phyloP scores from a whole-genome alignment of 768 basidiomycete genomes.

The Astraeus odoratus region DNA sequence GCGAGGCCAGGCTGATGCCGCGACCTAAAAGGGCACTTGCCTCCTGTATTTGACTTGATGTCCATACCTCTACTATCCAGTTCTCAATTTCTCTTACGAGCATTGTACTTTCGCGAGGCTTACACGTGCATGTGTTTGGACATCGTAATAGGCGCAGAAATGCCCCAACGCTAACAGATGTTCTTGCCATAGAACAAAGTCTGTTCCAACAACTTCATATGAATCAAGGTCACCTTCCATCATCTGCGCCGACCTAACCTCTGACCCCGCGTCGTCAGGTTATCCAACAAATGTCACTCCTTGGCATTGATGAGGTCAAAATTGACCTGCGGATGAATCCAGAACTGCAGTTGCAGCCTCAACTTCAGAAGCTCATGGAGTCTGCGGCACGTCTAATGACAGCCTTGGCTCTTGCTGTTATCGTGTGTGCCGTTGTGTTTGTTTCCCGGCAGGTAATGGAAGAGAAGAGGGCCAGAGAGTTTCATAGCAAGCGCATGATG shows the following conservation, averaged over 20 bases:
- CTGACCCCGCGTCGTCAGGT: neutral
- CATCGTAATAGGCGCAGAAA: too few species aligned
- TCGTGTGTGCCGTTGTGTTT: constrained; percentile 13
- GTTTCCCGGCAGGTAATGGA: constrained; percentile 10
- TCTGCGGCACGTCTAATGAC: neutral
- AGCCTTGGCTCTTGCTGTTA: constrained; percentile 6
- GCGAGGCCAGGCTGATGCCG: too few species aligned
- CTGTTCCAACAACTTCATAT: too few species aligned
- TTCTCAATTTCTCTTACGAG: too few species aligned
- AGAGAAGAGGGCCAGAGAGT: constrained; percentile 14
- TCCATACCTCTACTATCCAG: neutral
- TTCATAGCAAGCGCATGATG: constrained; percentile 12
- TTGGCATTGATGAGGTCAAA: constrained; percentile 12
- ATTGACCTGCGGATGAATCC: constrained; percentile 11
- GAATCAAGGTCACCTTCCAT: too few species aligned
- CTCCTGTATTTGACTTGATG: too few species aligned
- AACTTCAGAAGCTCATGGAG: constrained; percentile 2
- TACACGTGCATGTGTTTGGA: too few species aligned
- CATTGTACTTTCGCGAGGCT: too few species aligned
- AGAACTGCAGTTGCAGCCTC: constrained; percentile 6
- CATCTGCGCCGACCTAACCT: too few species aligned
- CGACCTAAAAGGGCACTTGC: too few species aligned
- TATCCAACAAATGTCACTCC: neutral
- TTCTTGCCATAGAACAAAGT: too few species aligned
- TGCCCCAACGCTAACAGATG: too few species aligned